Conservation (phyloP, 768 basidiomycete genomes). For the Termitomyces sp. region DNA sequence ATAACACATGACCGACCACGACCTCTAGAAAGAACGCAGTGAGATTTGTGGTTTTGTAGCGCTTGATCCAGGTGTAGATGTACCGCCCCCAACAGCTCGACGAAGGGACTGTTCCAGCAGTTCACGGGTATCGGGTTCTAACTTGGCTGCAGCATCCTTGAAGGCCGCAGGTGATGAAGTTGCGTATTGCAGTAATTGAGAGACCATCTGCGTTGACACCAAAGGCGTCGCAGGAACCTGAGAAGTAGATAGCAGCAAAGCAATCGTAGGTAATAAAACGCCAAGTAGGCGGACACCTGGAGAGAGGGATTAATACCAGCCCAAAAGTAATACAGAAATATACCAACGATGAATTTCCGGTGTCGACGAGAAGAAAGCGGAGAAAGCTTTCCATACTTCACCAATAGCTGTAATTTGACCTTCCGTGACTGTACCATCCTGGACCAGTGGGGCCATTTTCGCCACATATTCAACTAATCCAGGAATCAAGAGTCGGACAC, state of each 20-base stretch:
- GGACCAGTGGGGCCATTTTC: slow-evolving; percentile 56
- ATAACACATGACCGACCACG: neutral
- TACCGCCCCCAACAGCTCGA: slow-evolving; percentile 56
- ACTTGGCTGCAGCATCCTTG: slow-evolving; percentile 73
- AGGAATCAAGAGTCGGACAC: slow-evolving; percentile 68
- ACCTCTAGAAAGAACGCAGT: slow-evolving; percentile 58
- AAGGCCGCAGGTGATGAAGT: slow-evolving; percentile 68
- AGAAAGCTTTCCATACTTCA: slow-evolving; percentile 81
- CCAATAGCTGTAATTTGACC: slow-evolving; percentile 57
- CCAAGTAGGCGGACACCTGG: slow-evolving; percentile 64
- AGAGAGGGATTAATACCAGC: neutral
- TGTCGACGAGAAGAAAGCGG: slow-evolving; percentile 53
- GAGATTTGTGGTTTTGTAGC: slow-evolving; percentile 73
- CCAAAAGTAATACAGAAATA: neutral
- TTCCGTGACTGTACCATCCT: slow-evolving; percentile 52
- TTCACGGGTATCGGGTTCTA: slow-evolving; percentile 54
- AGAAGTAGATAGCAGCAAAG: slow-evolving; percentile 59
- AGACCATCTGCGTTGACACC: slow-evolving; percentile 49
- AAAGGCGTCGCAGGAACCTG: slow-evolving; percentile 36
- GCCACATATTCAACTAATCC: slow-evolving; percentile 79
- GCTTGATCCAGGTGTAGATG: slow-evolving; percentile 24
- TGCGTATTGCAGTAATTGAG: slow-evolving; percentile 70
- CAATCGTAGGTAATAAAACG: slow-evolving; percentile 71
- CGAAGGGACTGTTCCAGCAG: slow-evolving; percentile 75
- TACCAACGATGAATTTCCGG: slow-evolving; percentile 60